Percentiles rank a stretch among this genome's conserved stretches.
Conservation (phyloP, 2,329 filamentous ascomycete genomes). For the Cercospora canescens region DNA sequence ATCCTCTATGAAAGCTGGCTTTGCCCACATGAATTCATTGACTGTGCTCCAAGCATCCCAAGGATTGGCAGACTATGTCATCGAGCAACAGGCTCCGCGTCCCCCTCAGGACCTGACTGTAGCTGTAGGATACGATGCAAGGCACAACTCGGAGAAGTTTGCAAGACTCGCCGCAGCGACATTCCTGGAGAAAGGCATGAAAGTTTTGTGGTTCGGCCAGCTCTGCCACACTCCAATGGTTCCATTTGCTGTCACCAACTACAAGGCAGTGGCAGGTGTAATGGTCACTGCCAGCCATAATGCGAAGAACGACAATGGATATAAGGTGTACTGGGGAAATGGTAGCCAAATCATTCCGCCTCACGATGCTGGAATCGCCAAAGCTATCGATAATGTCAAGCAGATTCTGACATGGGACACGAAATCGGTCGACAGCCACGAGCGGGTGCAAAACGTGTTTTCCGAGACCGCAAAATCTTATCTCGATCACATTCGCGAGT, state of each 20-base stretch:
- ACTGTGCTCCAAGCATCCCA: slow-evolving; percentile 57
- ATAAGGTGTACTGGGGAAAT: slow-evolving; percentile 67
- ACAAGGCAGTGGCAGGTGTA: slow-evolving; percentile 58
- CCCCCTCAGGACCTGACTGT: slow-evolving; percentile 47
- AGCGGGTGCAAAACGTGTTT: slow-evolving; percentile 45
- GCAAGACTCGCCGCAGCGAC: slow-evolving; percentile 61
- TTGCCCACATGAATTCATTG: slow-evolving; percentile 48
- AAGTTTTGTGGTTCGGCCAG: slow-evolving; percentile 60
- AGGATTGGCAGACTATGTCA: slow-evolving; percentile 62
- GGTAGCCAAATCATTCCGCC: slow-evolving; percentile 67
- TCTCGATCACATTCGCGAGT: slow-evolving; percentile 36
- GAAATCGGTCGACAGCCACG: slow-evolving; percentile 42
- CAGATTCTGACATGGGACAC: slow-evolving; percentile 52
- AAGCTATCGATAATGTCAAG: slow-evolving; percentile 56
- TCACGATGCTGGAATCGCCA: slow-evolving; percentile 59
- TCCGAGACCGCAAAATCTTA: slow-evolving; percentile 46
- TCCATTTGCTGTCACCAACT: slow-evolving; percentile 58
- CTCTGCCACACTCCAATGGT: slow-evolving; percentile 62
- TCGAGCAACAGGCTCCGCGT: slow-evolving; percentile 39
- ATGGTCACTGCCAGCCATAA: slow-evolving; percentile 70
- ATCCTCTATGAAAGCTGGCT: slow-evolving; percentile 66
- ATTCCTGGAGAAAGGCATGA: slow-evolving; percentile 59
- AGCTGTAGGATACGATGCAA: slow-evolving; percentile 63
- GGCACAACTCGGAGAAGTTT: slow-evolving; percentile 63
- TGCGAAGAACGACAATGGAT: slow-evolving; percentile 64